These are phyloP conservation scores for Stereocaulon alpinum DNA, from an alignment of 495 filamentous ascomycete genomes.

Conservation along the genomic window DNA sequence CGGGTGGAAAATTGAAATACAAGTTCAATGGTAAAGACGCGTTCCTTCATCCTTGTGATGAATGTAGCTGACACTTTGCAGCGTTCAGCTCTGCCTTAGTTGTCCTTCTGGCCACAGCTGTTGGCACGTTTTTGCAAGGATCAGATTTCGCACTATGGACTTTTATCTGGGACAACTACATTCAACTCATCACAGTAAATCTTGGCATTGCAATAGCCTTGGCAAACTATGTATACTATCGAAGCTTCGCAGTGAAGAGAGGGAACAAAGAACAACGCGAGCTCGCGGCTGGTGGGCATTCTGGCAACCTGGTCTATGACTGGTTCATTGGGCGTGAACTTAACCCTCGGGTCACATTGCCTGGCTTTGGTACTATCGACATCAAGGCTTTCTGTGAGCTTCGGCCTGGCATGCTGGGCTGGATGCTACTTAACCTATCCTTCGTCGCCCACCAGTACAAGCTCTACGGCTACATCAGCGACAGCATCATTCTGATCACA, in stretches of 20 bases:
- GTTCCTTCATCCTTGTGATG: conserved; percentile 5
- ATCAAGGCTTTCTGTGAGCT: conserved; percentile 88
- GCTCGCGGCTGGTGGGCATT: conserved; percentile 69
- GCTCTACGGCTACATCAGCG: conserved; percentile 69
- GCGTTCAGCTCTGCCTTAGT: conserved; percentile 68
- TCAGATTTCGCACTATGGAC: conserved; percentile 81
- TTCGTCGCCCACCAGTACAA: conserved; percentile 84
- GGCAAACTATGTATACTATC: conserved; percentile 65
- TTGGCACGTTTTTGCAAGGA: conserved; percentile 66
- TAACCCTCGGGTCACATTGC: conserved; percentile 76
- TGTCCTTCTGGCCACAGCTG: conserved; percentile 54
- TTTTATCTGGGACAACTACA: conserved; percentile 83
- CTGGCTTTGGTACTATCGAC: conserved; percentile 72
- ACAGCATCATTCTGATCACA: conserved; percentile 76
- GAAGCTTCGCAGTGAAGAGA: conserved; percentile 65
- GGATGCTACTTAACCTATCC: conserved; percentile 77
- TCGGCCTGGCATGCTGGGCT: conserved; percentile 81
- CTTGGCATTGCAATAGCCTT: conserved; percentile 59
- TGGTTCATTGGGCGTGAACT: conserved; percentile 97
- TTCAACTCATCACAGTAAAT: conserved; percentile 75
- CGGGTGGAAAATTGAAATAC: conserved; percentile 72
- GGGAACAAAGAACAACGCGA: conserved; percentile 55
- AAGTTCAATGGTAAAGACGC: conserved; percentile 64
- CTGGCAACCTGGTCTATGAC: conserved; percentile 85
- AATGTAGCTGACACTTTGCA: conserved; percentile 26